Base-by-base conservation (phyloP, 2,329 filamentous ascomycete species). In the Ophiocordyceps polyrhachis-furcata region DNA sequence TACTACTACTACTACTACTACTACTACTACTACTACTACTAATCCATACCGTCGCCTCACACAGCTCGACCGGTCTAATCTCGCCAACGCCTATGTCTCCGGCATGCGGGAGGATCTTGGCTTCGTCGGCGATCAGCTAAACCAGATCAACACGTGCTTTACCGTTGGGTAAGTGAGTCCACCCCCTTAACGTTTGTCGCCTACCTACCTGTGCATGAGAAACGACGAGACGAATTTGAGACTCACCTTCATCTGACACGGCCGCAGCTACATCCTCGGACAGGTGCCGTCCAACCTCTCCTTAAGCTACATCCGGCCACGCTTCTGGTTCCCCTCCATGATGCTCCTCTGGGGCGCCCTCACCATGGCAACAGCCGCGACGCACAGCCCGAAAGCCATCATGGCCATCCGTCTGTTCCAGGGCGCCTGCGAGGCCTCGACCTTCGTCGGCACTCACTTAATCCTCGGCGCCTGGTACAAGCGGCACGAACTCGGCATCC, bases 291-390 rank as follows among this genome's bases (percentile, higher is more conserved):
- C 69, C 44, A 79, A 78, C 51, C 56, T 80, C 9, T 74, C 74
- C 3, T 64, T 83, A 3, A 73, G 80, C 55, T 76, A 79, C 50
- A 55, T 82, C 48, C 69, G 69, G 43, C 78, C 77, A 2, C 67
- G 76, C n/a, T 64, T 73, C 48, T 81, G 74, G 63, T 79, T 79
- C 52, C 77, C 76, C 0, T 52, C 63, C 25, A 79, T 77, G 68
- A 78, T 79, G 70, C 46, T 79, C 19, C 53, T 74, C 46, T 83
- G 79, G 79, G 76, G 71, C 2, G 62, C 66, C 0, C 58, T 83
- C 23, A 82, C 78, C 2, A 78, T 81, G 72, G 63, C 63, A 25
- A 58, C 67, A 7, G 67, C 58, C 35, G 62, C 62, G 9, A 63
- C 56, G 42, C 54, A 61, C 19, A 62, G 49, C 1, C 64, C 49